Evolutionary conservation across 2,329 filamentous ascomycete genomes (phyloP).

Genomic region (Neurospora sp.): DNA sequence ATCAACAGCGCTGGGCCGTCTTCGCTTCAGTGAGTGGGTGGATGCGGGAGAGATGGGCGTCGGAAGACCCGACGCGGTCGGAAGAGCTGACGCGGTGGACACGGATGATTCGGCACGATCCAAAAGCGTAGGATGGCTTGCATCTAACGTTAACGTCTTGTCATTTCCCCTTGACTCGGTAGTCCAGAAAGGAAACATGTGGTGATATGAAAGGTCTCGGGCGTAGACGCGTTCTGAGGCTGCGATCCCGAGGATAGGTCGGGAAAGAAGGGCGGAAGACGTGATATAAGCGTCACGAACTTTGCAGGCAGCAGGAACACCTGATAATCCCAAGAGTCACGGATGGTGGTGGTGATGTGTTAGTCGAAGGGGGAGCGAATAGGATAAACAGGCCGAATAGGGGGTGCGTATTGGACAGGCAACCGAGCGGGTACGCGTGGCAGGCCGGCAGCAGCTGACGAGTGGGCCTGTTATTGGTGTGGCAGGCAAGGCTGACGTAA

Average conservation of each 20-base stretch:
- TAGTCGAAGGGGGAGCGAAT: constrained; percentile 12
- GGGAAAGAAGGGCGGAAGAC: background rate
- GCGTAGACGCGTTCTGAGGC: constrained; percentile 4
- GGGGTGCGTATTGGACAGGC: background rate
- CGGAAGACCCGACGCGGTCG: constrained; percentile 13
- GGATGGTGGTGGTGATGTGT: constrained; percentile 3
- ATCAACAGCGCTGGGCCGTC: constrained; percentile 26
- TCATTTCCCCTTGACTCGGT: constrained; percentile 50
- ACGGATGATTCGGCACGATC: constrained; percentile 16
- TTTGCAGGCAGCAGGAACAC: constrained; percentile 11
- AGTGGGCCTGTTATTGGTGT: constrained; percentile 2
- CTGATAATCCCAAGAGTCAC: constrained; percentile 1
- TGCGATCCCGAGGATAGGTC: background rate
- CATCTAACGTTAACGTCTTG: constrained; percentile 28
- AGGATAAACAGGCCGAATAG: background rate
- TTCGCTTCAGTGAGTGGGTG: constrained; percentile 29
- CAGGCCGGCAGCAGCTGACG: constrained; percentile 4
- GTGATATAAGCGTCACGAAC: background rate
- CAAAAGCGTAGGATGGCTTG: constrained; percentile 26
- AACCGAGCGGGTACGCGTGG: background rate
- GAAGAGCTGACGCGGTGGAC: constrained; percentile 16
- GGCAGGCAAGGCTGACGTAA: constrained; percentile 23
- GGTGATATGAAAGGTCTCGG: constrained; percentile 18
- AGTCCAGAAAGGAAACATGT: constrained; percentile 55
- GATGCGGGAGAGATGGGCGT: constrained; percentile 13